Evolutionary conservation across 805 yeast species (phyloP).

Genomic region (Priceomyces medius): DNA sequence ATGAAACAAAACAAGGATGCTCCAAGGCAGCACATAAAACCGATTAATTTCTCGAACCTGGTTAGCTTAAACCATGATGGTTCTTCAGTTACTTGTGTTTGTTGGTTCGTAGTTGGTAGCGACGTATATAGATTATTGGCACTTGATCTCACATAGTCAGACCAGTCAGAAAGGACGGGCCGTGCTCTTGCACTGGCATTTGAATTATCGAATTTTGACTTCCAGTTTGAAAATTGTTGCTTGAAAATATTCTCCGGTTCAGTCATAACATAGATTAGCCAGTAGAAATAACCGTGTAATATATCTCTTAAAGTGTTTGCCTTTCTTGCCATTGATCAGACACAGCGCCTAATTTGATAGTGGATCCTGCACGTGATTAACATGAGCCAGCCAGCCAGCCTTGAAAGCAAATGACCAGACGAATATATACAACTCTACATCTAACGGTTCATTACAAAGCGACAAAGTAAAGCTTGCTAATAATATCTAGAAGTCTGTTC

Average conservation of each 20-base stretch:
- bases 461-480: no score
- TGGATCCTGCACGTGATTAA: no score
- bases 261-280: constrained; percentile 23
- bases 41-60: constrained; percentile 74
- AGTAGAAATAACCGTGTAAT: no score
- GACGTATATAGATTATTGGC: constrained; percentile 61
- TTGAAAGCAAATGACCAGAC: no score
- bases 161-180: constrained; percentile 41
- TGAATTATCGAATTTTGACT: constrained; percentile 11
- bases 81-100: constrained; percentile 45
- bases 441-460: no score
- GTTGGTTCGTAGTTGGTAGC: constrained; percentile 56
- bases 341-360: no score
- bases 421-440: no score
- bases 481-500: no score
- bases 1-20: constrained; percentile 82
- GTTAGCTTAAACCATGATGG: constrained; percentile 77
- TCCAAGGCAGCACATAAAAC: constrained; percentile 72
- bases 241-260: constrained; percentile 35
- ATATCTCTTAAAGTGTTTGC: no score
- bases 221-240: constrained; percentile 36
- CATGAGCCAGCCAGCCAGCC: no score
- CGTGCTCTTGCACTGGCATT: constrained; percentile 11
- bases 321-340: no score
- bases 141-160: constrained; percentile 40